These are phyloP conservation scores for Xylariaceae sp. DNA, from an alignment of 2,329 filamentous ascomycete genomes.

Conservation along the genomic window DNA sequence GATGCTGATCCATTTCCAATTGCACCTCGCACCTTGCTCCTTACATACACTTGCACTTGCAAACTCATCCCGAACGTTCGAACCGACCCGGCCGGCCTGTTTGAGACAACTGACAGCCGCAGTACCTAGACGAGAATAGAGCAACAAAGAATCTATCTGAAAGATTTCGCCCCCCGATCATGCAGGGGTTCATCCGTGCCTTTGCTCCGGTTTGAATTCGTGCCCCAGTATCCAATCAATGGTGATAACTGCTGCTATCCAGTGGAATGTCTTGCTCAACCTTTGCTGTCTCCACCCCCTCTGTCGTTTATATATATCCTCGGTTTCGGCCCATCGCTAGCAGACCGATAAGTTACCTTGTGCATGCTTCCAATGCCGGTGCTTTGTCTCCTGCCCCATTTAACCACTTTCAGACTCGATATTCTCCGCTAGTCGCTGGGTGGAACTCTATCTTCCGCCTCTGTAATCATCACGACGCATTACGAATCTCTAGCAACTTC, in stretches of 20 bases:
- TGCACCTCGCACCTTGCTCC: no score
- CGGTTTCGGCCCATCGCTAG: conserved; percentile 38
- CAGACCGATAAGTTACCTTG: conserved; percentile 32
- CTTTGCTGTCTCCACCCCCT: conserved; percentile 35
- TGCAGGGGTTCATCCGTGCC: conserved; percentile 34
- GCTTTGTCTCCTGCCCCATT: conserved; percentile 35
- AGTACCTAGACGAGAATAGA: conserved; percentile 6
- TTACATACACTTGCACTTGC: neutral
- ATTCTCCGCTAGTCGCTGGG: conserved; percentile 36
- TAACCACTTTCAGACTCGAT: conserved; percentile 32
- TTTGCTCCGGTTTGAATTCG: conserved; percentile 42
- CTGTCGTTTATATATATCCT: conserved; percentile 42
- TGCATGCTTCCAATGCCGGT: conserved; percentile 33
- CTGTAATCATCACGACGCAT: conserved; percentile 20
- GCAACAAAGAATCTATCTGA: conserved; percentile 21
- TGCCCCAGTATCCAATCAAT: conserved; percentile 38
- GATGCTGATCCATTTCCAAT: neutral
- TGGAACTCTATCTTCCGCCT: conserved; percentile 30
- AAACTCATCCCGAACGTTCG: neutral
- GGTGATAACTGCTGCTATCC: conserved; percentile 28
- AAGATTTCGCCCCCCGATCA: conserved; percentile 31
- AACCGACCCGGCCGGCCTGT: no score
- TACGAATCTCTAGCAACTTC: conserved; percentile 21
- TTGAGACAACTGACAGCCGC: no score
- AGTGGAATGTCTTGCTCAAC: conserved; percentile 37